Conservation (phyloP, 208 protist genomes). For the Phytomonas sp. region DNA sequence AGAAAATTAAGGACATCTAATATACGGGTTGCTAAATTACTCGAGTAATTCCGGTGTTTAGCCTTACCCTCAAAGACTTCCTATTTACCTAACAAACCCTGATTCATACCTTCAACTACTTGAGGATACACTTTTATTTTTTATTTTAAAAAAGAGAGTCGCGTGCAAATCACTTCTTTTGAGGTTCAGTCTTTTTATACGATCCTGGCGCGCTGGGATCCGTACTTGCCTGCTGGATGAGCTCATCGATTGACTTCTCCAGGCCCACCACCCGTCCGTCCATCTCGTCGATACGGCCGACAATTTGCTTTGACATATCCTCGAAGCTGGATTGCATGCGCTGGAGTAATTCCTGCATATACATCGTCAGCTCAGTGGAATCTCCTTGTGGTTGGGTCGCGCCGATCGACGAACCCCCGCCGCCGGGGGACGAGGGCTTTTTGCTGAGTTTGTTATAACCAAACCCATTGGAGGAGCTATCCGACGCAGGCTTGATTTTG, state of each 20-base stretch:
- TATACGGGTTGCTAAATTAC: neutral
- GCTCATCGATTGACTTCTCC: conserved; percentile 90
- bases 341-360: conserved; percentile 91
- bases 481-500: conserved; percentile 1
- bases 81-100: neutral
- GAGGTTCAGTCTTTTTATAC: neutral
- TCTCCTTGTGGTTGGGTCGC: conserved; percentile 17
- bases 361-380: conserved; percentile 88
- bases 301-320: conserved; percentile 92
- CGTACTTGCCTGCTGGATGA: conserved; percentile 83
- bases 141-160: neutral
- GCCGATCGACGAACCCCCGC: neutral
- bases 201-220: neutral
- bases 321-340: conserved; percentile 94
- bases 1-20: neutral
- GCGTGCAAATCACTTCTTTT: neutral
- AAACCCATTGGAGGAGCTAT: neutral
- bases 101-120: neutral
- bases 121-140: conserved; percentile 1
- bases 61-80: neutral
- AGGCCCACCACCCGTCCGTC: conserved; percentile 88
- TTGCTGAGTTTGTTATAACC: neutral
- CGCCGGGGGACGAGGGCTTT: neutral
- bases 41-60: neutral
- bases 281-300: conserved; percentile 93